phyloP scores from a whole-genome alignment of 2,329 filamentous ascomycete genomes.

The Trichoderma aggressivum region DNA sequence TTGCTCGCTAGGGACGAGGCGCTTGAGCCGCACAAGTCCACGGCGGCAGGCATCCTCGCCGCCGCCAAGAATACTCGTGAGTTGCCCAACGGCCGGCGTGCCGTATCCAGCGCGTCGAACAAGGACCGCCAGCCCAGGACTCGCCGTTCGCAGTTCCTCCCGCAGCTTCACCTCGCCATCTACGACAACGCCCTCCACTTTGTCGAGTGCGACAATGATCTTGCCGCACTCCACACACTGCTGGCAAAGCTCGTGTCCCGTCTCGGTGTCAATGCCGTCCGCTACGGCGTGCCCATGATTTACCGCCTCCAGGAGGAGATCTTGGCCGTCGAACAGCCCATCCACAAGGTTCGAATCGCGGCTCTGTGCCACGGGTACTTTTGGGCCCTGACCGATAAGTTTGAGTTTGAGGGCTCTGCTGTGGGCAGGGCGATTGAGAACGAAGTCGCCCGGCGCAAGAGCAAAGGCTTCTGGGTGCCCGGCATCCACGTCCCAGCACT shows the following conservation, averaged over 20 bases:
- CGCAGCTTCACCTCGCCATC: slow-evolving; percentile 79
- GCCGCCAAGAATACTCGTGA: slow-evolving; percentile 41
- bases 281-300: slow-evolving; percentile 82
- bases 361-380: slow-evolving; percentile 88
- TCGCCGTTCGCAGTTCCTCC: slow-evolving; percentile 68
- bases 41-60: slow-evolving; percentile 21
- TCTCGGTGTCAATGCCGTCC: slow-evolving; percentile 77
- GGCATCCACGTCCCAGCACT: slow-evolving; percentile 68
- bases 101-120: slow-evolving; percentile 62
- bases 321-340: slow-evolving; percentile 59
- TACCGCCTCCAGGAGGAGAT: slow-evolving; percentile 85
- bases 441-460: slow-evolving; percentile 72
- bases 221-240: slow-evolving; percentile 73
- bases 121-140: slow-evolving; percentile 53
- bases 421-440: slow-evolving; percentile 69
- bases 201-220: slow-evolving; percentile 68
- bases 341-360: slow-evolving; percentile 74
- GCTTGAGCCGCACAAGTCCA: slow-evolving; percentile 43
- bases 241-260: slow-evolving; percentile 70
- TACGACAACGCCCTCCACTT: slow-evolving; percentile 82
- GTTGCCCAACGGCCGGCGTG: slow-evolving; percentile 53
- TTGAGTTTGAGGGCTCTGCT: slow-evolving; percentile 68
- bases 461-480: slow-evolving; percentile 75
- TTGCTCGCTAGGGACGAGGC: slow-evolving; percentile 58
- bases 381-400: slow-evolving; percentile 72